phyloP scores from a whole-genome alignment of 352 stramenopile species.

The Saprolegnia parasitica region DNA sequence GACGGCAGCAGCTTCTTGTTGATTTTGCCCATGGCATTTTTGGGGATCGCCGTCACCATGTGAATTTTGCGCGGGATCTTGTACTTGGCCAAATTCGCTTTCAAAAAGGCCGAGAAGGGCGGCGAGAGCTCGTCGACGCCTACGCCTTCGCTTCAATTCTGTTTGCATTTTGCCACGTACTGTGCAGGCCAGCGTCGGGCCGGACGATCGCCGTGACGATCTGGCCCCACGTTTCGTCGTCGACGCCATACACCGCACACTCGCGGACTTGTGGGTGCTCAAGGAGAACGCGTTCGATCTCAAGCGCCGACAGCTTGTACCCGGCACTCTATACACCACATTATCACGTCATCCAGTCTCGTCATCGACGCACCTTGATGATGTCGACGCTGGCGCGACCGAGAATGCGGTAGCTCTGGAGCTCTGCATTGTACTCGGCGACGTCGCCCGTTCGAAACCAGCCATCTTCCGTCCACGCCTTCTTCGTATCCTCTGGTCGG shows the following conservation, averaged over 20 bases:
- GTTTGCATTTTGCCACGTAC: not conserved
- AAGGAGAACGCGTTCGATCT: conserved; percentile 82
- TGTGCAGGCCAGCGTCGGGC: conserved; percentile 20
- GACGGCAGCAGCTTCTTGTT: conserved; percentile 86
- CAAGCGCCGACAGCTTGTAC: conserved; percentile 89
- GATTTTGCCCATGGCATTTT: conserved; percentile 93
- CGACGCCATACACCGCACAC: conserved; percentile 73
- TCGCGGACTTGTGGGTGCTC: conserved; percentile 77
- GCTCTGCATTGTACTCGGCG: conserved; percentile 61
- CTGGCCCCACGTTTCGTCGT: conserved; percentile 80
- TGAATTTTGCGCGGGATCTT: conserved; percentile 71
- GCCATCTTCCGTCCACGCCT: conserved; percentile 76
- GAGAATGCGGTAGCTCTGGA: conserved; percentile 79
- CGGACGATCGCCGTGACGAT: conserved; percentile 62
- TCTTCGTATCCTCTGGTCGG: conserved; percentile 70
- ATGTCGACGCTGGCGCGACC: conserved; percentile 86
- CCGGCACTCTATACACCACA: conserved; percentile 44
- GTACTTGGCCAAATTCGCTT: conserved; percentile 69
- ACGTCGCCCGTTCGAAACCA: conserved; percentile 91
- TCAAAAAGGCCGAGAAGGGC: conserved; percentile 47
- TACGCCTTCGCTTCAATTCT: not conserved
- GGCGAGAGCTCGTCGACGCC: conserved; percentile 30
- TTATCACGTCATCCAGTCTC: not conserved
- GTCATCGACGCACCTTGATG: conserved; percentile 51
- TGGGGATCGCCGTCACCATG: conserved; percentile 78